Evolutionary conservation across 1,284 basidiomycete species (phyloP), one percentile per base, ranked within the genome.

Genomic region (Sanguinoderma infundibulare): DNA sequence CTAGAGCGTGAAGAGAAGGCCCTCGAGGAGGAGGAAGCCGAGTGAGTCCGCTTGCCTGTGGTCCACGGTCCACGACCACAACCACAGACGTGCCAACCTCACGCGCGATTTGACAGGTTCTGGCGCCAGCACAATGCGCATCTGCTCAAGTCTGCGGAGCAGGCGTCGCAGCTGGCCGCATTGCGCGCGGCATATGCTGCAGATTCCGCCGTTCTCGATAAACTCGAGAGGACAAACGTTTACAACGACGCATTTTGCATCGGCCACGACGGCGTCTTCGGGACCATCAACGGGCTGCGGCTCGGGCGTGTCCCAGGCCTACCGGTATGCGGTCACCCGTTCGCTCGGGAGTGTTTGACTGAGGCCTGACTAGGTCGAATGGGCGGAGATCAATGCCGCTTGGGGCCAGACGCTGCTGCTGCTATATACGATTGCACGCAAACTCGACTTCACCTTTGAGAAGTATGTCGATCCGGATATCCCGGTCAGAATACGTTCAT

Each of bases 231-330:
- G 47, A 96, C 96, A 4, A 99, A 99, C 73, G 98, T 99, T 30
- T 99, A 98, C 78, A 97, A 97, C 67, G 98, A 99, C 72, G 96
- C 96, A 0, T 99, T 99, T 74, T 97, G 95, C 70, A 99, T 99
- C 66, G 96, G 96, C 0, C 94, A 98, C 68, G 94, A 96, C 66
- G 92, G 92, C 1, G 90, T 93, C 17, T 91, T 98, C 70, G 97
- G 95, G 0, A 98, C 97, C 9, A 99, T 99, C 76, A 99, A 99
- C 72, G 96, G 96, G 1, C 81, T 99, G 15, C 85, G 98, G 26
- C 78, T 99, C 15, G 98, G 98, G 1, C 85, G 96, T 62, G 86
- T 96, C 10, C 89, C 92, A 24, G 85, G 87, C 36, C 86, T 90
- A 36, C 87, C 87, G 17, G 90, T 92, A 69, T 44, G 86, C 50